Evolutionary conservation across 768 basidiomycete species (phyloP).

Genomic region (Fistulinella prunicolor): DNA sequence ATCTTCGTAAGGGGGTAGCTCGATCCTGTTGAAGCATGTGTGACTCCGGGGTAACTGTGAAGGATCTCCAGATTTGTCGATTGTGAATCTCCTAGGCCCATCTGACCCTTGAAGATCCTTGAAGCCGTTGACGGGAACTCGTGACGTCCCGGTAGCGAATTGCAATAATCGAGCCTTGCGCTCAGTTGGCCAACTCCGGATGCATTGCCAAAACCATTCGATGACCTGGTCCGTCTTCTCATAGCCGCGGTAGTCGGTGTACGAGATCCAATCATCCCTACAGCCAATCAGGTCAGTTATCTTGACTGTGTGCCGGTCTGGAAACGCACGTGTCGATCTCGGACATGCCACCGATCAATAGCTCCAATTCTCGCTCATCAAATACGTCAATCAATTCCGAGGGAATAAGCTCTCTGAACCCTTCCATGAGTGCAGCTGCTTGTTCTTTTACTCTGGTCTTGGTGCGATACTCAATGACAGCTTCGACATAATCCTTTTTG

Average conservation of each 20-base stretch:
- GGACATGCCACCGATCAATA: constrained; percentile 90
- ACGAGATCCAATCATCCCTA: constrained; percentile 90
- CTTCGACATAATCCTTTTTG: constrained; percentile 75
- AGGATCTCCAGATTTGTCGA: constrained; percentile 92
- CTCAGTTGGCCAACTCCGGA: constrained; percentile 87
- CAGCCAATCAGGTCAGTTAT: not conserved
- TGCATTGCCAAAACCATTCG: constrained; percentile 95
- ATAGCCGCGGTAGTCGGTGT: constrained; percentile 89
- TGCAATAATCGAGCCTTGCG: constrained; percentile 83
- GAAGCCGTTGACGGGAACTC: constrained; percentile 89
- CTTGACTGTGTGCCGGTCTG: not conserved
- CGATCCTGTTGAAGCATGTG: constrained; percentile 90
- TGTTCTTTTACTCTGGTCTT: constrained; percentile 78
- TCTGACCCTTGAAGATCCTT: constrained; percentile 93
- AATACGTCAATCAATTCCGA: constrained; percentile 84
- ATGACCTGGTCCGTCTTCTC: constrained; percentile 85
- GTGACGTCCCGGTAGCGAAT: constrained; percentile 85
- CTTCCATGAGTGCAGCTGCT: constrained; percentile 82
- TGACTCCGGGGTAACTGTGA: constrained; percentile 85
- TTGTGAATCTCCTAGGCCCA: constrained; percentile 89
- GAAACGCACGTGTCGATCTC: constrained; percentile 77
- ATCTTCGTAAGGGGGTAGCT: constrained; percentile 86
- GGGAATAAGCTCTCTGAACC: constrained; percentile 81
- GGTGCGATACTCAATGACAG: constrained; percentile 81
- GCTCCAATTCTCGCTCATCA: constrained; percentile 85